Evolutionary conservation across 2,329 filamentous ascomycete species (phyloP), one percentile per base, ranked within the genome.

Genomic region (Aspergillus viridinutans): DNA sequence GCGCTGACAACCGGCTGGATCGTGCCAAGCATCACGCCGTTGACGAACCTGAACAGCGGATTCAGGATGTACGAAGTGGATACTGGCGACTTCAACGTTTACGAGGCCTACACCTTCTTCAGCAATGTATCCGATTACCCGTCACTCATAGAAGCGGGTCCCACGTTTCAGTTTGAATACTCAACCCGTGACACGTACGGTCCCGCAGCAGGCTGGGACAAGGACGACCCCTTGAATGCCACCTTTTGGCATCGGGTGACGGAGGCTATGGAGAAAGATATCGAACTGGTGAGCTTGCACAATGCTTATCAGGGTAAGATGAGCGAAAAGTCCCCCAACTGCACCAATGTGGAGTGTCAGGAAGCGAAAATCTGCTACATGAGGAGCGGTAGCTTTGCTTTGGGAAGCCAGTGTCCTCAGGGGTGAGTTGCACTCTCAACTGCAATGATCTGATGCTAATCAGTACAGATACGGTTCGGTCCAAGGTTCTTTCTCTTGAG

Each of bases 191-290:
- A 81, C 3, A 72, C 77, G 0, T 83, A 83, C 55, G 78, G 76
- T 0, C 60, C 68, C 2, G 72, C 74, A 0, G 74, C 76, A 1
- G 65, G 63, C 2, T 83, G 81, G 80, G 76, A 79, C 2, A 61
- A 58, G 1, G 64, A 74, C 48, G 81, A 78, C 0, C 83, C 83
- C 3, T 68, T 85, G 40, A 84, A 85, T 58, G 81, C 80, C 0
- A 84, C 81, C 0, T 85, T 84, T 67, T 85, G 83, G 83, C 82
- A 85, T 57, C 69, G 68, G 12, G 79, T 85, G 4, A 85, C 82
- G 0, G 81, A 83, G 61, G 80, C 79, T 1, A 85, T 85, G 81
- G 80, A 82, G 64, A 68, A 62, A 28, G 76, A 85, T 54, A 67
- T 71, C 3, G 74, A 64, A 2, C 72, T 86, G n/a, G 81, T 82